Base-by-base conservation (phyloP, 2,329 filamentous ascomycete species). In the Cladosporium sp. region DNA sequence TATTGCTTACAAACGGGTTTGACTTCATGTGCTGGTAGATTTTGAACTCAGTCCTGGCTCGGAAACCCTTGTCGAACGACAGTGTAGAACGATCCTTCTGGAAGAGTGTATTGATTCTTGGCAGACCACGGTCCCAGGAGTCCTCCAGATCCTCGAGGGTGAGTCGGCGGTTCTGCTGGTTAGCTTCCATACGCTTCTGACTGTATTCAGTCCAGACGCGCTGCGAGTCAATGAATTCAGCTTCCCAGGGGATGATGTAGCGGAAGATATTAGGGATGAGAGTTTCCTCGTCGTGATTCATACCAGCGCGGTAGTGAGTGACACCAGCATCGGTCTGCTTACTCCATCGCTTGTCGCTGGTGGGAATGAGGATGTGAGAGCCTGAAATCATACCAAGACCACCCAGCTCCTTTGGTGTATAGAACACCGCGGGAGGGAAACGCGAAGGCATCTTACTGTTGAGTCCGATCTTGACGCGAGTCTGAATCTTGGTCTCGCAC, bases 401-500 rank as follows among this genome's bases (percentile, higher is more conserved):
- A 78, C 94, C 94, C 50, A 99, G 80, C 71, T 99, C 94, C 77
- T 99, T 99, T 0, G 95, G 95, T 0, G 94, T 99, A 70, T 99
- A 99, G 77, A 99, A 99, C 2, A 99, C 94, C 3, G 94, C 94
- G 17, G 94, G 94, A 17, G 94, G 94, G 80, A 99, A 99, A 79
- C 94, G 89, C 40, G 91, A 97, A 54, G 94, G 94, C 94, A 99
- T 99, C 79, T 99, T 99, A 4, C 93, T 97, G 76, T 99, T 99
- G 60, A 99, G 76, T 2, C 94, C 94, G 66, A 99, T 99, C 82
- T 99, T 99, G 67, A 99, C 94, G 71, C 94, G 85, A 4, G 94
- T 99, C 76, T 99, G 94, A 55, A 99, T 99, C 80, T 99, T 99
- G 13, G 95, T 99, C 75, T 99, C 94, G 66, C 94, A 99, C 77